Evolutionary conservation across 1,284 basidiomycete genomes (phyloP).

Genomic region (Ustilago hordei): DNA sequence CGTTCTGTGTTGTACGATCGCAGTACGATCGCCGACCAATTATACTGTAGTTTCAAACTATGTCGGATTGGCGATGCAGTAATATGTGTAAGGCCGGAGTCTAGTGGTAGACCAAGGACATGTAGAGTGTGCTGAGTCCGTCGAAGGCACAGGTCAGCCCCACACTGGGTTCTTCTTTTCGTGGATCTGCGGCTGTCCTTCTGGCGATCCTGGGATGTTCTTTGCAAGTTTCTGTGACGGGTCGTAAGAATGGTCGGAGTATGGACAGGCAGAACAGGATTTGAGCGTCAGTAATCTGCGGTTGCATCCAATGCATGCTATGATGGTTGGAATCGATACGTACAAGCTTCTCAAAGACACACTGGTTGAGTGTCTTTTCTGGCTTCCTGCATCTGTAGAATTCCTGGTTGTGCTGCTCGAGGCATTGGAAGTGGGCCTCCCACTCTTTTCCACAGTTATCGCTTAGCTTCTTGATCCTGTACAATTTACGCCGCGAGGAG

Average conservation of each 20-base stretch:
- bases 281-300: background rate
- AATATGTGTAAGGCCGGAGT: slow-evolving; percentile 16
- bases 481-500: background rate
- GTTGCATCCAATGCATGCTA: background rate
- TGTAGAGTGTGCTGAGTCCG: background rate
- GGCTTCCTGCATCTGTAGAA: slow-evolving; percentile 90
- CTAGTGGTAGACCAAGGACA: slow-evolving; percentile 4
- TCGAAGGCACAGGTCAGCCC: slow-evolving; percentile 20
- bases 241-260: slow-evolving; percentile 1
- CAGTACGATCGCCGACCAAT: background rate
- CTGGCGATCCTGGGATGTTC: slow-evolving; percentile 89
- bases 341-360: slow-evolving; percentile 92
- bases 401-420: slow-evolving; percentile 97
- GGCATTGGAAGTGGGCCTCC: slow-evolving; percentile 92
- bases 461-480: slow-evolving; percentile 89
- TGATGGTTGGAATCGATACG: slow-evolving; percentile 19
- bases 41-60: slow-evolving; percentile 59
- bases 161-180: slow-evolving; percentile 87
- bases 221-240: slow-evolving; percentile 85
- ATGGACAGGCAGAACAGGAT: background rate
- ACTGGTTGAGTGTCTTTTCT: slow-evolving; percentile 89
- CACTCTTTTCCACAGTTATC: slow-evolving; percentile 91
- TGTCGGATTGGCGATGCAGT: slow-evolving; percentile 19
- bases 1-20: background rate
- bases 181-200: slow-evolving; percentile 86